phyloP scores from a whole-genome alignment of 2,329 filamentous ascomycete species.

The Lachnellula hyalina region DNA sequence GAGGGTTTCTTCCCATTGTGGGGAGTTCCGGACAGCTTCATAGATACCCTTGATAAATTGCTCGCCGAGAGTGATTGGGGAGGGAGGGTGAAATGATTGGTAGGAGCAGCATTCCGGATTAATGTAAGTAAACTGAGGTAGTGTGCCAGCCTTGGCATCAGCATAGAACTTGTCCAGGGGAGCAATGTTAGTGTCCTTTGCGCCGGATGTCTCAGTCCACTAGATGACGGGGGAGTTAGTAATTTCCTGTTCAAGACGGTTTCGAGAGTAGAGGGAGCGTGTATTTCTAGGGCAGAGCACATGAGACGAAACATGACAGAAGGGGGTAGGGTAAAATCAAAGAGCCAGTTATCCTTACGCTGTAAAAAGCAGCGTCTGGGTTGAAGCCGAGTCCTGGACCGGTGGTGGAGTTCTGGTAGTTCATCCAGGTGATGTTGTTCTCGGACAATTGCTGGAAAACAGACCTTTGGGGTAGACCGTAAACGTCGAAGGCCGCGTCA shows the following conservation, averaged over 20 bases:
- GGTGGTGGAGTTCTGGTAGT: constrained; percentile 40
- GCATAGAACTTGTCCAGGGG: constrained; percentile 38
- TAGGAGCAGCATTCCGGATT: constrained; percentile 47
- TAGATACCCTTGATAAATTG: constrained; percentile 42
- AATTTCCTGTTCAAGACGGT: no score
- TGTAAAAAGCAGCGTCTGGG: constrained; percentile 40
- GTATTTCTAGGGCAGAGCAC: no score
- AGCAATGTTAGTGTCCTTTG: constrained; percentile 32
- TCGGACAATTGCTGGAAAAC: constrained; percentile 39
- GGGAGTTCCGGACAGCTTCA: constrained; percentile 38
- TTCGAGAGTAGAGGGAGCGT: no score
- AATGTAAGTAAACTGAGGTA: constrained; percentile 43
- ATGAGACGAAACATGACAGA: no score
- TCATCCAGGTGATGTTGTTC: constrained; percentile 38
- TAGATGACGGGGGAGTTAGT: no score
- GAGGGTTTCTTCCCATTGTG: constrained; percentile 43
- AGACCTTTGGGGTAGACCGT: constrained; percentile 34
- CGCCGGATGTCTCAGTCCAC: constrained; percentile 35
- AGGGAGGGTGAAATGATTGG: constrained; percentile 42
- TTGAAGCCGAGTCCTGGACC: constrained; percentile 33
- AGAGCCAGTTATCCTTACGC: neutral
- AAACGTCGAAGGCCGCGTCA: constrained; percentile 31
- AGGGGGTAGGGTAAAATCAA: no score
- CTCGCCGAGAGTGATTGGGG: constrained; percentile 40
- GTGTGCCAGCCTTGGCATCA: constrained; percentile 39